These are phyloP conservation scores for Populus hybrid DNA, from an alignment of 441 rosid species.

Conservation along the genomic window DNA sequence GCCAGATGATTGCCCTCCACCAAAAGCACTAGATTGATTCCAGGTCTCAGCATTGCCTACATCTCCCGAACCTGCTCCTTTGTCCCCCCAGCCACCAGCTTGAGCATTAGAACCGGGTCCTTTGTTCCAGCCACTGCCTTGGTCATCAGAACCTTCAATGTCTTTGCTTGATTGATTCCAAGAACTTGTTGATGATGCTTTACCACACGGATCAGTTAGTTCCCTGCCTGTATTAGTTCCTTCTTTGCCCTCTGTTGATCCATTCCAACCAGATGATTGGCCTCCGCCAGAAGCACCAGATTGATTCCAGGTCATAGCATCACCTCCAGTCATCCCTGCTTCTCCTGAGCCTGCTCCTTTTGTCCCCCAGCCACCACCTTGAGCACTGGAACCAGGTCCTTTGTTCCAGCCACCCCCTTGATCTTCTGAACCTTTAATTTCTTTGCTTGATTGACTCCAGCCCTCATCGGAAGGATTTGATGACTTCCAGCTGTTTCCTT, in stretches of 20 bases:
- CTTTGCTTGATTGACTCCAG: constrained; percentile 13
- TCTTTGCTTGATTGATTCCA: constrained; percentile 12
- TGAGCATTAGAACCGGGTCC: constrained; percentile 6
- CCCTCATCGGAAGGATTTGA: constrained; percentile 12
- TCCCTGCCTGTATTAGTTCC: constrained; percentile 18
- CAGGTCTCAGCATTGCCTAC: constrained; percentile 18
- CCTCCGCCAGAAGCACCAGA: constrained; percentile 19
- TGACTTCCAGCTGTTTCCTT: constrained; percentile 9
- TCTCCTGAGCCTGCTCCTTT: constrained; percentile 26
- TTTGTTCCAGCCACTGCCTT: constrained; percentile 16
- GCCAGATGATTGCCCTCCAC: constrained; percentile 21
- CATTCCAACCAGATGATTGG: constrained; percentile 24
- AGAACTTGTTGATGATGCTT: constrained; percentile 23
- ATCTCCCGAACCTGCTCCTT: constrained; percentile 24
- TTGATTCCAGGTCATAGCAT: constrained; percentile 16
- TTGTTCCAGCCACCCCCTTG: constrained; percentile 16
- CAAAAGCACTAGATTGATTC: constrained; percentile 16
- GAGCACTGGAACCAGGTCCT: constrained; percentile 5
- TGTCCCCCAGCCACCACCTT: constrained; percentile 22
- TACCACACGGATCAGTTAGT: constrained; percentile 23
- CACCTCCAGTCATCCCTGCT: constrained; percentile 14
- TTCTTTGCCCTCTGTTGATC: constrained; percentile 21
- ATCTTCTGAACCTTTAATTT: background rate
- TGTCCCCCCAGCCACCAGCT: constrained; percentile 21
- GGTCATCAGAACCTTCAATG: background rate